These are phyloP conservation scores for Saturnispora saitoi DNA, from an alignment of 805 yeast genomes.

Conservation along the genomic window DNA sequence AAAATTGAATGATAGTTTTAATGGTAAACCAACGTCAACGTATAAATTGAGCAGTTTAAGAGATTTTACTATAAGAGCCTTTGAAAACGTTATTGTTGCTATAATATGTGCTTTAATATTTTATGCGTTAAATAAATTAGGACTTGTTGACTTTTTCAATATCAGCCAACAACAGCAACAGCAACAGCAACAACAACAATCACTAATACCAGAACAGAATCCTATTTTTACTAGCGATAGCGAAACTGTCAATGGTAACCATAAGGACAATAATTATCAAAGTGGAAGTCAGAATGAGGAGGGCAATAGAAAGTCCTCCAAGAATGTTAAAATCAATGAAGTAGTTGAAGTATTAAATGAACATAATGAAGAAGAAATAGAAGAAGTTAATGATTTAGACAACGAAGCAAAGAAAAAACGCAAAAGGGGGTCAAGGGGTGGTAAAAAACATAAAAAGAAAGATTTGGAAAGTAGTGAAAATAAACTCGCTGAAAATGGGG, in stretches of 20 bases:
- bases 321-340: slow-evolving; percentile 9
- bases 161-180: background rate
- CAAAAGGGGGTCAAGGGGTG: slow-evolving; percentile 83
- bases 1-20: slow-evolving; percentile 13
- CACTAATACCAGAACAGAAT: background rate
- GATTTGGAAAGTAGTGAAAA: slow-evolving; percentile 10
- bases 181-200: background rate
- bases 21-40: slow-evolving; percentile 13
- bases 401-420: slow-evolving; percentile 36
- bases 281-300: background rate
- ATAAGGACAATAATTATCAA: slow-evolving; percentile 17
- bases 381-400: slow-evolving; percentile 9
- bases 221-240: background rate
- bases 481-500: slow-evolving; percentile 1
- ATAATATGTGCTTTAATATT: slow-evolving; percentile 30
- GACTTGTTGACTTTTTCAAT: slow-evolving; percentile 26
- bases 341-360: slow-evolving; percentile 5
- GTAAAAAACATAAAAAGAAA: slow-evolving; percentile 46
- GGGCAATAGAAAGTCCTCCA: background rate
- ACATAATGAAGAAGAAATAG: slow-evolving; percentile 1
- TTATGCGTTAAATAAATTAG: slow-evolving; percentile 31
- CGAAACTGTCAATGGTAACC: background rate
- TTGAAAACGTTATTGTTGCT: slow-evolving; percentile 45
- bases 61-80: slow-evolving; percentile 21
- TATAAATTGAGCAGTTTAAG: slow-evolving; percentile 18